phyloP scores from a whole-genome alignment of 2,329 filamentous ascomycete species.

The Bisporella sp. region DNA sequence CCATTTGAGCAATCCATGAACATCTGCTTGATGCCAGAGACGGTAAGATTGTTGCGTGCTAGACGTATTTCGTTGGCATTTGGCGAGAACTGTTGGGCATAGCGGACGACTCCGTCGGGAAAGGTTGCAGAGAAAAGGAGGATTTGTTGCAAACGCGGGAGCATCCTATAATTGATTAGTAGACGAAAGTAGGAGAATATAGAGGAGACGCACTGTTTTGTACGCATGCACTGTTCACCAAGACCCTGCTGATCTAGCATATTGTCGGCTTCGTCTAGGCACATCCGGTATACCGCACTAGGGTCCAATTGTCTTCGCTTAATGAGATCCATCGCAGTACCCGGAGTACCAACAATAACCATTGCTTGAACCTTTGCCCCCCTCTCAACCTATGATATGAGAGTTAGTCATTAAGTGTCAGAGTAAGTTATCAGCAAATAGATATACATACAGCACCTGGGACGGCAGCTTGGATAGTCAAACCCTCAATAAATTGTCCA shows the following conservation, averaged over 20 bases:
- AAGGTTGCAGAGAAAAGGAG: slow-evolving; percentile 88
- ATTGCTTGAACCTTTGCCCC: slow-evolving; percentile 64
- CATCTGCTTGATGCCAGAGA: slow-evolving; percentile 95
- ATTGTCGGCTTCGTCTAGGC: slow-evolving; percentile 96
- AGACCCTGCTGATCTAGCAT: slow-evolving; percentile 96
- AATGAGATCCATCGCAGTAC: slow-evolving; percentile 84
- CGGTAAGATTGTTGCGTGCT: slow-evolving; percentile 84
- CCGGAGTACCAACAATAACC: slow-evolving; percentile 87
- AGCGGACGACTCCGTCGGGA: slow-evolving; percentile 81
- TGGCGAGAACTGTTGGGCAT: slow-evolving; percentile 78
- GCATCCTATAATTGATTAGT: slow-evolving; percentile 43
- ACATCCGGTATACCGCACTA: slow-evolving; percentile 69
- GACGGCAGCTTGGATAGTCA: slow-evolving; percentile 75
- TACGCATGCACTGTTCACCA: slow-evolving; percentile 88
- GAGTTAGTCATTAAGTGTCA: too few relatives aligned
- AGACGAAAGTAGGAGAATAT: not conserved
- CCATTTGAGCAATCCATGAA: slow-evolving; percentile 89
- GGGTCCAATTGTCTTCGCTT: slow-evolving; percentile 68
- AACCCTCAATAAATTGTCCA: slow-evolving; percentile 71
- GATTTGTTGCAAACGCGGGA: slow-evolving; percentile 75
- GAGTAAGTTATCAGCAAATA: too few relatives aligned
- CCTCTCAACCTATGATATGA: slow-evolving; percentile 36
- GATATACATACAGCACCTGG: slow-evolving; percentile 53
- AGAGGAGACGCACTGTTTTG: slow-evolving; percentile 62
- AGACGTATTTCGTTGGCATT: slow-evolving; percentile 82